Evolutionary conservation across 306 rosid genomes (phyloP).

Genomic region (Glycine latifolia): DNA sequence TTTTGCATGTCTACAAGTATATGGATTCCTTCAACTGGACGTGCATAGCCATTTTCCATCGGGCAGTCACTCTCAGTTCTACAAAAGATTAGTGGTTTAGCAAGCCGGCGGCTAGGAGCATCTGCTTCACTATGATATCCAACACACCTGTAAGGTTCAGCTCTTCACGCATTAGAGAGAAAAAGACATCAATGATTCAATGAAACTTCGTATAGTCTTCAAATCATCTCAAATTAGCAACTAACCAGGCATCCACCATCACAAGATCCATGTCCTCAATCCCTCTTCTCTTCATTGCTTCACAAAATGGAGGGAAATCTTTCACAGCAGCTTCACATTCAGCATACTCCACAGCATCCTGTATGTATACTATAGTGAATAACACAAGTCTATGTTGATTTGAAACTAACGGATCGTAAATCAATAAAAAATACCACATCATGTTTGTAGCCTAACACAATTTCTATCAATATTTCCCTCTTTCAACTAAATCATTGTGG

Average conservation of each 20-base stretch:
- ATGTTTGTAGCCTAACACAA: background rate
- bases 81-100: slow-evolving; percentile 75
- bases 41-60: slow-evolving; percentile 83
- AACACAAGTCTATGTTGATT: slow-evolving; percentile 11
- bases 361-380: slow-evolving; percentile 30
- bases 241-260: slow-evolving; percentile 82
- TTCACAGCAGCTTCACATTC: slow-evolving; percentile 82
- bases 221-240: slow-evolving; percentile 22
- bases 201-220: background rate
- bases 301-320: slow-evolving; percentile 70
- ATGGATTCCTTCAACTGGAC: slow-evolving; percentile 81
- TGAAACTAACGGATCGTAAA: slow-evolving; percentile 2
- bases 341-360: slow-evolving; percentile 84
- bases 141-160: slow-evolving; percentile 59
- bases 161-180: slow-evolving; percentile 25
- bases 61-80: slow-evolving; percentile 89
- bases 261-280: slow-evolving; percentile 83
- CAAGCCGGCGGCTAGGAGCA: slow-evolving; percentile 81
- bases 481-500: slow-evolving; percentile 15
- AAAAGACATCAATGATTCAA: background rate
- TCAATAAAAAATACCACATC: background rate
- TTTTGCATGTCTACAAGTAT: slow-evolving; percentile 75
- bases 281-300: slow-evolving; percentile 85
- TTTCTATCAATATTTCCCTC: background rate
- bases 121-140: slow-evolving; percentile 79